Base-by-base conservation (phyloP, 768 basidiomycete genomes). In the Leccinum variicolor region DNA sequence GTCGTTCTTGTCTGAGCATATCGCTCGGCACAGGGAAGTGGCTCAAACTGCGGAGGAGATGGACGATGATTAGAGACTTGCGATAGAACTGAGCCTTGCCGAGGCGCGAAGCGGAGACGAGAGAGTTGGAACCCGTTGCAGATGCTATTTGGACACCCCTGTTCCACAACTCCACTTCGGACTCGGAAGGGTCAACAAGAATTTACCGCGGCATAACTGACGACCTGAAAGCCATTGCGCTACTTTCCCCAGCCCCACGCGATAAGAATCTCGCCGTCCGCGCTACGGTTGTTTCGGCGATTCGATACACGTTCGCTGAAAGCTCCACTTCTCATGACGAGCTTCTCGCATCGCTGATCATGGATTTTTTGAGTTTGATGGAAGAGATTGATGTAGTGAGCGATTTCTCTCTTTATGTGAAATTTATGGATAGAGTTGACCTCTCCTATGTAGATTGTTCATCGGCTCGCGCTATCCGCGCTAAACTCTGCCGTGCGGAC, bases 401-500 rank as follows among this genome's bases (percentile, higher is more conserved):
- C 76, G 29, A 43, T 49, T 39, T n/a, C 10, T 47, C 25, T 0
- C 28, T 14, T 2, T 13, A 5, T 10, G 5, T 34, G 33, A 34
- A 2, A 34, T 36, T 21, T 8, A 33, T 39, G 23, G 25, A 55
- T 34, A 10, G 1, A 28, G 17, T 29, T 64, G 28, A 61, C n/a
- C 2, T 7, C 29, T 50, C 21, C 23, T 54, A 6, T 31, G 29
- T 63, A 98, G 96, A 86, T 85, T 52, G 97, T 98, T 36, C 90
- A 94, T 56, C 83, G 94, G 7, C 78, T 98, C 9, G 90, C 96
- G 7, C 75, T 98, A 23, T 94, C 94, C 2, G 86, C 94, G 1
- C 75, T 98, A 54, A 98, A 98, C 74, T 94, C 95, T 33, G 95
- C 94, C 8, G 94, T 94, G 13, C 90, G 94, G 58, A 90, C 93